These are phyloP conservation scores for Mycena indigotica DNA, from an alignment of 768 basidiomycete species.

Conservation along the genomic window DNA sequence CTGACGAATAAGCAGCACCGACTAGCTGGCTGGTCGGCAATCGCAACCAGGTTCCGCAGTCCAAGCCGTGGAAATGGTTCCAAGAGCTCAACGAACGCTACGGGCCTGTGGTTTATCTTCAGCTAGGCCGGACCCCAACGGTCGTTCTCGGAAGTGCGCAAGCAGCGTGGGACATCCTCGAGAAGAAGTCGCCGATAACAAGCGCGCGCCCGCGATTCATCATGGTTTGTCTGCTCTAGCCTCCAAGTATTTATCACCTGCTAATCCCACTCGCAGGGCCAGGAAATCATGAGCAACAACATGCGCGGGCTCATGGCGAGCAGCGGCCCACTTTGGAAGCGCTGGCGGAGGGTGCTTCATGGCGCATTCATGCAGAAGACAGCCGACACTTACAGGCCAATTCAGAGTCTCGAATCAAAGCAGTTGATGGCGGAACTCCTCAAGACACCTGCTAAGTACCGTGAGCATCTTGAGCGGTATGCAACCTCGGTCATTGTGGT, in stretches of 20 bases:
- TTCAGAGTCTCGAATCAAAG: slow-evolving; percentile 52
- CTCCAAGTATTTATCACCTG: neutral
- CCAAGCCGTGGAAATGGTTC: slow-evolving; percentile 53
- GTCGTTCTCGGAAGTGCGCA: slow-evolving; percentile 49
- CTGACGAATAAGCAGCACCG: slow-evolving; percentile 1
- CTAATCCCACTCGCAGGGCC: slow-evolving; percentile 29
- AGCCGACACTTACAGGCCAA: slow-evolving; percentile 42
- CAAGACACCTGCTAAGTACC: slow-evolving; percentile 37
- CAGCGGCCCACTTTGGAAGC: slow-evolving; percentile 47
- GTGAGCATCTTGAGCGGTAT: slow-evolving; percentile 38
- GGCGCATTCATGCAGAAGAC: slow-evolving; percentile 34
- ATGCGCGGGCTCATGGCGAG: slow-evolving; percentile 48
- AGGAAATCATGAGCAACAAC: slow-evolving; percentile 49
- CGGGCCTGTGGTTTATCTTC: slow-evolving; percentile 27
- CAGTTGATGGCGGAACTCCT: slow-evolving; percentile 44
- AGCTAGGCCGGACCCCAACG: slow-evolving; percentile 5
- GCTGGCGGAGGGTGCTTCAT: slow-evolving; percentile 53
- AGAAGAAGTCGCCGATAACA: slow-evolving; percentile 49
- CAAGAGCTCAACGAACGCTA: slow-evolving; percentile 48
- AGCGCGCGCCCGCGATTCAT: slow-evolving; percentile 51
- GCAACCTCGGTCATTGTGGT: slow-evolving; percentile 49
- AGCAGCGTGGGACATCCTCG: slow-evolving; percentile 49
- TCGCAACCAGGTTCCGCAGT: slow-evolving; percentile 43
- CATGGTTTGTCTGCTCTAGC: slow-evolving; percentile 37
- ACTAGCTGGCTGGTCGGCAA: slow-evolving; percentile 41